Percentiles rank a stretch among this genome's conserved stretches.
These are phyloP conservation scores for Orbilia brochopaga DNA, from an alignment of 2,329 filamentous ascomycete species.

Conservation along the genomic window DNA sequence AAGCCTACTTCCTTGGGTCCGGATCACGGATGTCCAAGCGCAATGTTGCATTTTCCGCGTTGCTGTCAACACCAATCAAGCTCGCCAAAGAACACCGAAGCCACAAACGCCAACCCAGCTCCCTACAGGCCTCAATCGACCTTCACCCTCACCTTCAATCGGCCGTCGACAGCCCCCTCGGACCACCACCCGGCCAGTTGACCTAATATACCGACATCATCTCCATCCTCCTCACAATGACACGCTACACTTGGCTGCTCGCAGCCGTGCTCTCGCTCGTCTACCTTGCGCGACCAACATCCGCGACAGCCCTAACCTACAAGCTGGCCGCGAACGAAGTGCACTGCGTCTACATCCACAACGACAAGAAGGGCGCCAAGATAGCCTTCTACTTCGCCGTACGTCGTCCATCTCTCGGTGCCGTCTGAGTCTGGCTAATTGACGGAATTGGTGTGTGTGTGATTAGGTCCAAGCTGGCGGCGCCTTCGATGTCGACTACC, in stretches of 20 bases:
- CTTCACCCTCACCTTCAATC: slow-evolving; percentile 14
- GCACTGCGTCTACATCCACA: slow-evolving; percentile 88
- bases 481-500: slow-evolving; percentile 95
- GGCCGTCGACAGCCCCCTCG: slow-evolving; percentile 14
- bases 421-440: slow-evolving; percentile 13
- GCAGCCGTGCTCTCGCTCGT: slow-evolving; percentile 70
- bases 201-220: not conserved
- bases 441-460: not conserved
- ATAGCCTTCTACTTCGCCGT: slow-evolving; percentile 99
- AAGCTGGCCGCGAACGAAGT: slow-evolving; percentile 88
- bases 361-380: slow-evolving; percentile 81
- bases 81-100: slow-evolving; percentile 44
- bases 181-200: not conserved
- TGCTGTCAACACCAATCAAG: slow-evolving; percentile 3
- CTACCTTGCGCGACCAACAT: slow-evolving; percentile 65
- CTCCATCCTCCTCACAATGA: slow-evolving; percentile 14
- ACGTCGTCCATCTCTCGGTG: slow-evolving; percentile 57
- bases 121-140: not conserved
- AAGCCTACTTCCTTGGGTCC: no score
- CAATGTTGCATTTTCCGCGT: slow-evolving; percentile 49
- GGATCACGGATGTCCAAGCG: no score
- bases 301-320: slow-evolving; percentile 92
- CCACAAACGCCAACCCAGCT: slow-evolving; percentile 13
- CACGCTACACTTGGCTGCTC: slow-evolving; percentile 40
- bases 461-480: slow-evolving; percentile 92